Conservation (phyloP, 2,329 filamentous ascomycete genomes). For the Pseudogymnoascus sp. region DNA sequence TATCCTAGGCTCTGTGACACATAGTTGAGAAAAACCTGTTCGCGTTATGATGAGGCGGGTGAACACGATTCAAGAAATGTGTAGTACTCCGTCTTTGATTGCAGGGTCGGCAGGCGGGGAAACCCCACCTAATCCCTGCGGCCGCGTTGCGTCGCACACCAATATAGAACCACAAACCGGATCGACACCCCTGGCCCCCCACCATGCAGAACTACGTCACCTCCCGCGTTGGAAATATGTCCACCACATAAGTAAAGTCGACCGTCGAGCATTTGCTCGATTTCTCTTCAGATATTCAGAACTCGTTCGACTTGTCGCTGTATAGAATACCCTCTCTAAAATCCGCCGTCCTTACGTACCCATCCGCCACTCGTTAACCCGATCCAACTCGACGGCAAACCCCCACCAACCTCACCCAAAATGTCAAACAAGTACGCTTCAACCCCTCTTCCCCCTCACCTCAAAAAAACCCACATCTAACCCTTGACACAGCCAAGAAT, state of each 20-base stretch:
- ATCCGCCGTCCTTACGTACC: background rate
- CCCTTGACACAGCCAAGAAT: background rate
- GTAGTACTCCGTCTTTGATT: background rate
- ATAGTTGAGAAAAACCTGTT: conserved; percentile 4
- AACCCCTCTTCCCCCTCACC: background rate
- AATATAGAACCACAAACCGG: background rate
- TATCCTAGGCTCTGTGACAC: background rate
- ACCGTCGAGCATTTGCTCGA: background rate
- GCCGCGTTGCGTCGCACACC: background rate
- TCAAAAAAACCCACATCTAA: background rate
- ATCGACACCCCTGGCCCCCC: background rate
- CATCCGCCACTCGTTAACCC: background rate
- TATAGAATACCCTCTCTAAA: background rate
- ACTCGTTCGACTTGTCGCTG: background rate
- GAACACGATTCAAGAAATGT: background rate
- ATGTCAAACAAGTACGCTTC: conserved; percentile 1
- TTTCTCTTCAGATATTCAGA: background rate
- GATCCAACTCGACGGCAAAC: background rate
- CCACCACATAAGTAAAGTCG: background rate
- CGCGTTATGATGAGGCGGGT: background rate
- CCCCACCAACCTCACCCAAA: background rate
- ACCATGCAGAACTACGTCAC: conserved; percentile 5
- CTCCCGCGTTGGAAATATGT: background rate
- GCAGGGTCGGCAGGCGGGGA: background rate
- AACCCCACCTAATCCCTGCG: conserved; percentile 4